Evolutionary conservation across 208 protist genomes (phyloP), one percentile per base, ranked within the genome.

Genomic region (Trichomonas vaginalis): DNA sequence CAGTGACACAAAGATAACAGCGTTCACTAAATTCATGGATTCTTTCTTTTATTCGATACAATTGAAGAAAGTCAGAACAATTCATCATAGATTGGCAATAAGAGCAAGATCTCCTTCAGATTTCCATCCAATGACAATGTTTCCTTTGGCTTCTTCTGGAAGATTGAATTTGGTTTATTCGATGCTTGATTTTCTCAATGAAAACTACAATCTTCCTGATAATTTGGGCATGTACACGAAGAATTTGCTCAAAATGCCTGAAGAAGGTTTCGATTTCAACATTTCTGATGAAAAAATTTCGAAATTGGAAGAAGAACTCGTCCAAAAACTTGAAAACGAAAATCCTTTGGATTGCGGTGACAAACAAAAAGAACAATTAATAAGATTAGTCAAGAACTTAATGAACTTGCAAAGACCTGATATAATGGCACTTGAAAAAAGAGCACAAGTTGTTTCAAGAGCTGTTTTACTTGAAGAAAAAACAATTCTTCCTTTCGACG

Each of bases 21-120:
- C 86, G 39, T 92, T 92, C 17, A 92, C 86, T 6, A 92, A 92
- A 39, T 92, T 42, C 86, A 92, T 92, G 86, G 86, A 92, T 92
- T 48, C 86, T 10, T 92, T 39, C 45, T 92, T 92, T 45, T 51
- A 39, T n/a, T 17, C 14, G 0, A 23, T 39, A 35, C 40, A 14
- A 10, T 6, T n/a, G 46, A 92, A 45, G 45, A 40, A 48, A 39
- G 45, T 70, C 56, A 70, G 40, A 92, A 92, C 86, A 48, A 39
- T 92, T 51, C 86, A 92, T 47, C 17, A 92, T 47, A n/a, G 45
- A 35, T 27, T 92, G 27, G 12, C 86, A 39, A 51, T 27, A 27
- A n/a, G 27, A 45, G 42, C 45, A 37, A 17, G 27, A 37, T 48
- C n/a, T 37, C 42, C 45, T 35, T 27, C 8, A 17, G 86, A 92